phyloP scores from a whole-genome alignment of 2,329 filamentous ascomycete species.

The Aureobasidium uvarum region DNA sequence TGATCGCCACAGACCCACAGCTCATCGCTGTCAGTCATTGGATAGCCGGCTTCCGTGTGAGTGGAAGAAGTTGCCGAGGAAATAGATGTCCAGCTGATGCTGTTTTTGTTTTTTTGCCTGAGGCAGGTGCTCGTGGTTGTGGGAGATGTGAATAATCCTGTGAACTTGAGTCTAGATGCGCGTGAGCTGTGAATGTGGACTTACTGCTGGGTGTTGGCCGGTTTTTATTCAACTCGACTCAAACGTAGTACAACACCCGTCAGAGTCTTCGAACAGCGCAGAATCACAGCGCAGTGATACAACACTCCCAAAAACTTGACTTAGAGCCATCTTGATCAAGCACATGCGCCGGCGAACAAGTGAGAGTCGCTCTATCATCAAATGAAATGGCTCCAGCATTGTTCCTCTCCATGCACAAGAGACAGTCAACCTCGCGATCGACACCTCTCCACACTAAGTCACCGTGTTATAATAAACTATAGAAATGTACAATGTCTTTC shows the following conservation, averaged over 20 bases:
- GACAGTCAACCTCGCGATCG: no score
- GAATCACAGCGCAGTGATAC: neutral
- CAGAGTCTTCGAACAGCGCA: neutral
- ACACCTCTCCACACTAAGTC: no score
- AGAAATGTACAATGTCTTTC: no score
- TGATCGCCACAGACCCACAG: neutral
- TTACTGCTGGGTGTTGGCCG: neutral
- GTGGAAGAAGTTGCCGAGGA: neutral
- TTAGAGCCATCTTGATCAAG: neutral
- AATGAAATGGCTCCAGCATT: slow-evolving; percentile 2
- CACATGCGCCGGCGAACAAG: neutral
- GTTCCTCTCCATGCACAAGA: no score
- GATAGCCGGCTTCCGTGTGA: neutral
- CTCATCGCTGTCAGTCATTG: neutral
- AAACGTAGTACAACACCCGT: neutral
- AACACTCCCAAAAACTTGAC: neutral
- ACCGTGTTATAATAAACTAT: no score
- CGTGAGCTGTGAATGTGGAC: slow-evolving; percentile 2
- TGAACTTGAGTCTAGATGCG: neutral
- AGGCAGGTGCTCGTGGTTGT: neutral
- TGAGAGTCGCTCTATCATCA: no score
- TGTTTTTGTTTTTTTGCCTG: neutral
- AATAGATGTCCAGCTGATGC: no score
- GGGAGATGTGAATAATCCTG: neutral
- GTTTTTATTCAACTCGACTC: neutral